Evolutionary conservation across 495 filamentous ascomycete genomes (phyloP).

Genomic region (Trichocladium uniseriatum): DNA sequence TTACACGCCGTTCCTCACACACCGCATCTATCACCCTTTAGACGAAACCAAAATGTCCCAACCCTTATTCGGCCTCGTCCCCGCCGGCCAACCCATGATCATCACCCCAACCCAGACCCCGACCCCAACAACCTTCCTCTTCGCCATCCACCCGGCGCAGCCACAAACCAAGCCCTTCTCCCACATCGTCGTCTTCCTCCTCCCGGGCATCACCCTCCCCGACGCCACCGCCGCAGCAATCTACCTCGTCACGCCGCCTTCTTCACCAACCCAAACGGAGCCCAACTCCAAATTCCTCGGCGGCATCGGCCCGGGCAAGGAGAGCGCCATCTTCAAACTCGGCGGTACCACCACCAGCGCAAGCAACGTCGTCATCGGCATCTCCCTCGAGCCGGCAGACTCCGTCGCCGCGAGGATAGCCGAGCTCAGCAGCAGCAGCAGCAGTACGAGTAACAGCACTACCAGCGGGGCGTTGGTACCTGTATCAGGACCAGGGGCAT

Average conservation of each 20-base stretch:
- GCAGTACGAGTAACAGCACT: constrained; percentile 7
- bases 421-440: constrained; percentile 31
- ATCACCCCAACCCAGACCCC: constrained; percentile 35
- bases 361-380: constrained; percentile 57
- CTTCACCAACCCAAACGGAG: constrained; percentile 8
- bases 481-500: neutral
- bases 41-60: constrained; percentile 18
- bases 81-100: constrained; percentile 42
- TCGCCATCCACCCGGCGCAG: constrained; percentile 30
- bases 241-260: constrained; percentile 54
- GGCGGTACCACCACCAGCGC: constrained; percentile 21
- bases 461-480: constrained; percentile 18
- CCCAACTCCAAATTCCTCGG: constrained; percentile 72
- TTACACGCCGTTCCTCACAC: neutral
- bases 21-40: constrained; percentile 3
- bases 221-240: constrained; percentile 74
- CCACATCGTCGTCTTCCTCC: constrained; percentile 82
- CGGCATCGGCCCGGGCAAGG: constrained; percentile 78
- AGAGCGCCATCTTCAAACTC: constrained; percentile 78
- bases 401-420: constrained; percentile 60
- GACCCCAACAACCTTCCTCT: constrained; percentile 33
- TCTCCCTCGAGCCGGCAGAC: constrained; percentile 70
- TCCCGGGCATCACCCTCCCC: constrained; percentile 69
- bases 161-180: constrained; percentile 41
- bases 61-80: constrained; percentile 41